Evolutionary conservation across 2,329 filamentous ascomycete species (phyloP), one percentile per base, ranked within the genome.

Genomic region (Fusarium coffeatum): DNA sequence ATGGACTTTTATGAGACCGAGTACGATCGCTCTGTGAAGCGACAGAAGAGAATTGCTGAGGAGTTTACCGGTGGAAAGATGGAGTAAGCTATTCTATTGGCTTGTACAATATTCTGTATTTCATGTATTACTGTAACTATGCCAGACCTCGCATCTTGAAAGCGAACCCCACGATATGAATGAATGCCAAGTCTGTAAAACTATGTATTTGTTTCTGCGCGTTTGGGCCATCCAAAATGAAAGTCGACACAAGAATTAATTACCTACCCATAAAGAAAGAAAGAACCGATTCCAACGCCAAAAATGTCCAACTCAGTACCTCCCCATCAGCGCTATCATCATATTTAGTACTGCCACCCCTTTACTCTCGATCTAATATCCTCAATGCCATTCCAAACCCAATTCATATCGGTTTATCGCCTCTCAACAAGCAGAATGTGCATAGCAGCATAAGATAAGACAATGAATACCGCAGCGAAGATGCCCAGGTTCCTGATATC

Each of bases 391-490:
- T 32, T 46, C 25, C 23, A 43, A 56, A 22, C 46, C 34, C 28
- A 48, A 40, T 61, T 50, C 64, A 51, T 66, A 25, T 53, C 28
- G 10, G 40, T 87, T 72, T 80, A 83, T 71, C 81, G 76, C 85
- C 90, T 95, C 86, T 99, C 96, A 23, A 99, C 89, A 49, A 99
- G 88, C 75, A 99, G 81, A 66, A 98, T 82, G 83, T 99, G 96
- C 93, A 99, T 97, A 18, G 95, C 94, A 30, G 83, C 84, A 79
- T 98, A 99, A 9, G 96, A 95, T 71, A 98, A 84, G 46, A 98
- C 82, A 50, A 98, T 89, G 77, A 98, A 99, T 1, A 88, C 86
- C 1, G 87, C 91, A 2, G 92, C 93, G 80, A 98, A 97, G 13
- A 96, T 84, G 8, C 88, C 93, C 16, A 99, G 83, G 48, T 93